Conservation (phyloP, 371 early-diverging fungal genomes). For the Nematocida major region DNA sequence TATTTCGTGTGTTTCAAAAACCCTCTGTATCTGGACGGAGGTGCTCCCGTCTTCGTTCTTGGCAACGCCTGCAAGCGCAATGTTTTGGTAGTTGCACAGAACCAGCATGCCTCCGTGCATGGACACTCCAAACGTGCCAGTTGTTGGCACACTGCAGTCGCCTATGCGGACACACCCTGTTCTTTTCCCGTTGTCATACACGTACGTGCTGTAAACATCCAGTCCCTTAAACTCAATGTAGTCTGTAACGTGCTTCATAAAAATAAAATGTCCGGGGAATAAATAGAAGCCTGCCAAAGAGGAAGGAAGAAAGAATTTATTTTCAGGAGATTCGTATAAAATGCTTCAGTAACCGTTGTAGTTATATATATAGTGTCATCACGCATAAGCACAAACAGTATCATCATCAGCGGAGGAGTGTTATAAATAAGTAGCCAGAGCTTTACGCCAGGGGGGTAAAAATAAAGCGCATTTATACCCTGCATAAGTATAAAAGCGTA, state of each 20-base stretch:
- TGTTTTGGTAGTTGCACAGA: neutral
- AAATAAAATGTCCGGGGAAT: neutral
- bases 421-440: neutral
- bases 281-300: no score
- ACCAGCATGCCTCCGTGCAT: neutral
- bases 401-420: constrained; percentile 48
- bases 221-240: neutral
- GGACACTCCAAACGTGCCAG: constrained; percentile 22
- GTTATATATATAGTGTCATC: constrained; percentile 43
- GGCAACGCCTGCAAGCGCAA: neutral
- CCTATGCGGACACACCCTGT: neutral
- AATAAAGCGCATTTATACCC: neutral
- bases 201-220: neutral
- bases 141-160: neutral
- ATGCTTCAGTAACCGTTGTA: constrained; percentile 55
- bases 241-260: constrained; percentile 22
- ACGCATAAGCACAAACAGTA: constrained; percentile 13
- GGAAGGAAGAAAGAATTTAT: no score
- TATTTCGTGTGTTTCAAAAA: no score
- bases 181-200: neutral
- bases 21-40: neutral
- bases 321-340: constrained; percentile 15
- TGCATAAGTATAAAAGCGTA: constrained; percentile 2
- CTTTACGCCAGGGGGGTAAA: neutral
- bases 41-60: no score